These are phyloP conservation scores for Venustampulla echinocandica DNA, from an alignment of 495 filamentous ascomycete species.

Conservation along the genomic window DNA sequence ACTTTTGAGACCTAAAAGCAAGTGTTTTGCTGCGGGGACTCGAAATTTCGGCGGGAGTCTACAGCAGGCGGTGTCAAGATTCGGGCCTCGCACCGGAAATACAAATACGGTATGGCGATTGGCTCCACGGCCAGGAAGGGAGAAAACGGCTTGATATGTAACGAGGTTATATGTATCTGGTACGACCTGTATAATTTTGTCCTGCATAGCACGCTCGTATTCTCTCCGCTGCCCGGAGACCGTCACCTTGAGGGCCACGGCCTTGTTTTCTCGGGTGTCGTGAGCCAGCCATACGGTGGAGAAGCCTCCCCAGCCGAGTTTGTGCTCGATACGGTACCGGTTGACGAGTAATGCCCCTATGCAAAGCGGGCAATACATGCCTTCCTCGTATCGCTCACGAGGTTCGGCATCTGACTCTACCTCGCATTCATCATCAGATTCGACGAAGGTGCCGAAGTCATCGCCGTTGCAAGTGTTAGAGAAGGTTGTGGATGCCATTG, in stretches of 20 bases:
- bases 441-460: too few relatives aligned
- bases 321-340: constrained; percentile 9
- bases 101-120: constrained; percentile 23
- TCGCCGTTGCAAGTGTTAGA: too few relatives aligned
- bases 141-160: too few relatives aligned
- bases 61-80: constrained; percentile 14
- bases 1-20: constrained; percentile 25
- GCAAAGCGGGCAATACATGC: constrained; percentile 4
- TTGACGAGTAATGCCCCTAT: constrained; percentile 3
- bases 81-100: constrained; percentile 25
- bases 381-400: background rate
- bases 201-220: constrained; percentile 2
- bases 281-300: constrained; percentile 12
- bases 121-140: background rate
- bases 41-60: constrained; percentile 19
- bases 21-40: constrained; percentile 27
- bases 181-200: too few relatives aligned
- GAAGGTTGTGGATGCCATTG: too few relatives aligned
- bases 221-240: background rate
- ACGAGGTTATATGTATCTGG: too few relatives aligned
- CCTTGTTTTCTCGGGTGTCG: constrained; percentile 3
- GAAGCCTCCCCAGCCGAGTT: constrained; percentile 11
- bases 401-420: constrained; percentile 6
- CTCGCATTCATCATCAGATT: too few relatives aligned
- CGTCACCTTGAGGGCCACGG: constrained; percentile 7